phyloP scores from a whole-genome alignment of 768 basidiomycete genomes.

The Dioszegia aurantiaca region DNA sequence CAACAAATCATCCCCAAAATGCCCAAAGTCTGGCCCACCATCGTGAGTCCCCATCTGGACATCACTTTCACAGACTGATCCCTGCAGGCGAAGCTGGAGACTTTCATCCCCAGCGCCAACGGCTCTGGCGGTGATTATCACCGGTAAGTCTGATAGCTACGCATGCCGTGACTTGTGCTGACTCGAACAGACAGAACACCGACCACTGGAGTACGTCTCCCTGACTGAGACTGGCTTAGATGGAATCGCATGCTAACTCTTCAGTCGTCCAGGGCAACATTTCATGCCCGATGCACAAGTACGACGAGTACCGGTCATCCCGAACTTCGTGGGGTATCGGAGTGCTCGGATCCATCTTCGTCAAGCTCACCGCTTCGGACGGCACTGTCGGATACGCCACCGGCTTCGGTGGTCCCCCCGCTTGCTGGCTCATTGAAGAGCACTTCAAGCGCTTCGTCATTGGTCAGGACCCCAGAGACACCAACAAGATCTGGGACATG shows the following conservation, averaged over 20 bases:
- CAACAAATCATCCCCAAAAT: slow-evolving; percentile 19
- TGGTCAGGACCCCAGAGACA: slow-evolving; percentile 53
- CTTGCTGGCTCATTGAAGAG: slow-evolving; percentile 54
- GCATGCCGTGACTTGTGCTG: neutral
- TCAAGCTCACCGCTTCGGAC: slow-evolving; percentile 53
- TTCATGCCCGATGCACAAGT: slow-evolving; percentile 53
- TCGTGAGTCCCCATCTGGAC: slow-evolving; percentile 27
- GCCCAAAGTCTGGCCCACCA: slow-evolving; percentile 39
- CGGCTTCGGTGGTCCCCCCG: slow-evolving; percentile 53
- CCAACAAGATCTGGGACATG: slow-evolving; percentile 54
- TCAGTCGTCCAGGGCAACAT: slow-evolving; percentile 50
- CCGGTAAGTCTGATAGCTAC: slow-evolving; percentile 18
- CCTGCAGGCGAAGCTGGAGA: slow-evolving; percentile 48
- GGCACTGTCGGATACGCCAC: slow-evolving; percentile 54
- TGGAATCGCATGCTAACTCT: slow-evolving; percentile 13
- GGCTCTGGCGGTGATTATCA: slow-evolving; percentile 54
- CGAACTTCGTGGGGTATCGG: slow-evolving; percentile 54
- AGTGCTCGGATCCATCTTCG: slow-evolving; percentile 54
- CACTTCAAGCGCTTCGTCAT: slow-evolving; percentile 54
- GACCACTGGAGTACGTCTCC: slow-evolving; percentile 52
- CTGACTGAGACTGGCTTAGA: neutral
- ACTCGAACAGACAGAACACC: slow-evolving; percentile 7
- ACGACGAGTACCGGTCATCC: slow-evolving; percentile 47
- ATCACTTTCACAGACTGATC: neutral
- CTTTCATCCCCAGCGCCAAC: slow-evolving; percentile 51